Base-by-base conservation (phyloP, 345 rosid species). In the Turritis glabra region DNA sequence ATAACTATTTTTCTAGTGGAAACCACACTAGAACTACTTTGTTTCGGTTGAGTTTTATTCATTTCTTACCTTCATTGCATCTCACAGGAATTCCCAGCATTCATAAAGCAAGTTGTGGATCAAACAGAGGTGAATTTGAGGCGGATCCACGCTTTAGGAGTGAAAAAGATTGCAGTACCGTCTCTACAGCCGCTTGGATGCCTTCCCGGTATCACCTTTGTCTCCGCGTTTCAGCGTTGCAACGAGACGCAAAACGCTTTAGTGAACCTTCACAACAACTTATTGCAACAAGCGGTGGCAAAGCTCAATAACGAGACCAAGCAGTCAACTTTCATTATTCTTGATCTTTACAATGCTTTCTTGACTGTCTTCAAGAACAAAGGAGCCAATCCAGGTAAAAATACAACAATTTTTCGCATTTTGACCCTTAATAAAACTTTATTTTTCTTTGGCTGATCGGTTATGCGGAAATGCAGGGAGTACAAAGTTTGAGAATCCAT, bases 111-210 rank as follows among this genome's bases (percentile, higher is more conserved):
- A 73, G 95, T 90, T 22, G 96, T 91, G 74, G 77, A 74, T 47
- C 96, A 91, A 74, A 64, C 84, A 2, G 76, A 73, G 1, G 58
- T 74, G 71, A 79, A 91, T 71, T 6, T 91, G 72, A 77, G 84
- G 12, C 69, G 85, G 1, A 71, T 94, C 21, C 81, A 82, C 0
- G 69, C 25, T 44, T 53, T 84, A 37, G 98, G 98, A 72, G 85
- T 90, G 54, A 80, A 79, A 40, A 91, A 81, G 71, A 55, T 94
- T 7, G 85, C 71, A 3, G 85, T 88, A 14, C 69, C 82, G 0
- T 60, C 77, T 10, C 61, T 94, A 3, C 88, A 78, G 6, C 98
- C 98, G 0, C 67, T 87, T 18, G 98, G 98, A 0, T 94, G 98
- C 64, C 89, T 94, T 46, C 98, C 98, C 1, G 22, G 1, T 0